These are phyloP conservation scores for Leptographium radiaticola DNA, from an alignment of 2,329 filamentous ascomycete genomes.

Conservation along the genomic window DNA sequence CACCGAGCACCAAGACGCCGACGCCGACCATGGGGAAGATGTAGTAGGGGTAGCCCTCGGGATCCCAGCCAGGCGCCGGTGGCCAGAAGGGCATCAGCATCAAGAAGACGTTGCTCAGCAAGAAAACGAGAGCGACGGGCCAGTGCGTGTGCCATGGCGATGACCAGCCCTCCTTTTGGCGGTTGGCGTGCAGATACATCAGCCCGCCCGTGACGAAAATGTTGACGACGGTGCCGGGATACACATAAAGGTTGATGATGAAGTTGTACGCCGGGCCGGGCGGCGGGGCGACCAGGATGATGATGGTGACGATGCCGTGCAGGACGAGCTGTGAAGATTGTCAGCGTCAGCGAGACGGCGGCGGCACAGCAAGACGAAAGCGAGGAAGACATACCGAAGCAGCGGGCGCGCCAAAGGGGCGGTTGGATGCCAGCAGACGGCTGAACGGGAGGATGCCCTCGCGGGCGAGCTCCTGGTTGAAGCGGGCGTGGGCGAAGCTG, in stretches of 20 bases:
- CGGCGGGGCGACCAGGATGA: background rate
- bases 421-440: conserved; percentile 48
- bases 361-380: too few relatives aligned
- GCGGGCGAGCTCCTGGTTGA: conserved; percentile 56
- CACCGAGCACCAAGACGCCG: conserved; percentile 35
- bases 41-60: conserved; percentile 39
- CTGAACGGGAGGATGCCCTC: conserved; percentile 56
- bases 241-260: conserved; percentile 2
- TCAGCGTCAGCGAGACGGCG: background rate
- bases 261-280: background rate
- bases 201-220: background rate
- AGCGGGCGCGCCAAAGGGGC: background rate
- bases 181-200: conserved; percentile 1
- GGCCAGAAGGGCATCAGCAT: conserved; percentile 42
- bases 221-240: conserved; percentile 1
- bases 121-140: conserved; percentile 33
- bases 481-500: conserved; percentile 43
- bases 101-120: conserved; percentile 38
- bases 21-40: conserved; percentile 42
- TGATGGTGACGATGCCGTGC: background rate
- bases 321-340: background rate
- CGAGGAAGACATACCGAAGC: background rate
- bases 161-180: conserved; percentile 28
- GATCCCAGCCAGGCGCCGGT: conserved; percentile 31
- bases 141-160: conserved; percentile 38